Evolutionary conservation across 2,329 filamentous ascomycete genomes (phyloP), one percentile per base, ranked within the genome.

Genomic region (Paraconiothyrium sp.): DNA sequence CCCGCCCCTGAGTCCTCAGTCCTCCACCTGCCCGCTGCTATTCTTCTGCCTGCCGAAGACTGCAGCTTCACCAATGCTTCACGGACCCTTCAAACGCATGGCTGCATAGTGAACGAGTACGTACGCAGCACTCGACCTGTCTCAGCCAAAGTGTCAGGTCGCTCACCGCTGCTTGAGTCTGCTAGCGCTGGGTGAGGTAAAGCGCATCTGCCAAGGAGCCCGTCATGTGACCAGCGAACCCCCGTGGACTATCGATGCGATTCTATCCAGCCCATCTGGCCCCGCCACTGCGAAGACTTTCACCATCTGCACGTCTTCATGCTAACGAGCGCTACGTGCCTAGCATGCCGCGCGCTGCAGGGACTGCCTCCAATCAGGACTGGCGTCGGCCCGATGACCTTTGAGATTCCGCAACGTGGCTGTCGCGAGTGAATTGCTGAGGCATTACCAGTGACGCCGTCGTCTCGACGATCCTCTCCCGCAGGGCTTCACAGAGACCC

Each of bases 391-490:
- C 54, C 54, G 54, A 60, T 65, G 54, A 59, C 49, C n/a, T 54
- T 52, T 22, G 57, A 27, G n/a, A 32, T 39, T 58, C 37, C 41
- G 54, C 60, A 63, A 66, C 64, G 66, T 66, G 66, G 64, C 64
- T 65, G 61, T 43, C 41, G 20, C 57, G 44, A 43, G 6, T 34
- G 51, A 39, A 46, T 43, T 24, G 41, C 52, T 35, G 47, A 48
- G 34, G 54, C 58, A 49, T 5, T 32, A 37, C 34, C 14, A 61
- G 50, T 58, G 61, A 62, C 46, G 58, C 60, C 54, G 57, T 55
- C 60, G 48, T 35, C 22, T 44, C 20, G 37, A 48, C 34, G 49
- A 59, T 16, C 54, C 63, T 65, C 59, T 13, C 62, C 57, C 57
- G 50, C 54, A 62, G 44, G 59, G 55, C 61, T 59, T 52, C 46